Evolutionary conservation across 805 yeast species (phyloP), one percentile per base, ranked within the genome.

Genomic region (Brettanomyces naardenensis): DNA sequence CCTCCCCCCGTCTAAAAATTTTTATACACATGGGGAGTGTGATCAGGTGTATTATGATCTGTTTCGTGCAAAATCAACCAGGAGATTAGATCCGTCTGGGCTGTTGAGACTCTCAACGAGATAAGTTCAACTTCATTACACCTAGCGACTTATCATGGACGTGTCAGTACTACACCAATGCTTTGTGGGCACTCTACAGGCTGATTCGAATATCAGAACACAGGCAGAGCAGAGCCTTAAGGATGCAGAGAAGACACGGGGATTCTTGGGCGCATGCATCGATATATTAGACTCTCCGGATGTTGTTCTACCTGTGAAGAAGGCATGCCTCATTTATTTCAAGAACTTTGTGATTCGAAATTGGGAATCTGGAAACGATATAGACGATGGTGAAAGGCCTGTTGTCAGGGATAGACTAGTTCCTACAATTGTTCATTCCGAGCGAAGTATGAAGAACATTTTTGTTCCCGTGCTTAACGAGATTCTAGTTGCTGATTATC

Each of bases 301-400:
- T 14, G 76, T 73, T 9, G 65, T 75, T 15, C 66, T 69, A 1
- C 72, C 69, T 21, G 71, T 85, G 36, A 75, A 80, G 48, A 69
- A 77, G 40, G 87, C 95, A 6, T 84, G 95, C 20, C 92, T 94
- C 0, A 80, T 90, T 19, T 89, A 78, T 58, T 77, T 90, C 62
- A 90, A 90, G 55, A 92, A 90, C 58, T 68, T 78, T 39, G 68
- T 88, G 14, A 59, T 69, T 10, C 70, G 73, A 34, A 68, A 71
- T 43, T 92, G 97, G 97, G 48, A 49, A 6, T 38, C 37, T 3
- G 59, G 52, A 23, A 56, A 52, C 1, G 44, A 62, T 31, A 75
- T 86, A 10, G 81, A 78, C 45, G 62, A 65, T 4, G 88, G 73
- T 42, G 97, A 90, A 54, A 83, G 79, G 52, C 85, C 84, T 3